Conservation (phyloP, 2,329 filamentous ascomycete species). For the Malbranchea cinnamomea region DNA sequence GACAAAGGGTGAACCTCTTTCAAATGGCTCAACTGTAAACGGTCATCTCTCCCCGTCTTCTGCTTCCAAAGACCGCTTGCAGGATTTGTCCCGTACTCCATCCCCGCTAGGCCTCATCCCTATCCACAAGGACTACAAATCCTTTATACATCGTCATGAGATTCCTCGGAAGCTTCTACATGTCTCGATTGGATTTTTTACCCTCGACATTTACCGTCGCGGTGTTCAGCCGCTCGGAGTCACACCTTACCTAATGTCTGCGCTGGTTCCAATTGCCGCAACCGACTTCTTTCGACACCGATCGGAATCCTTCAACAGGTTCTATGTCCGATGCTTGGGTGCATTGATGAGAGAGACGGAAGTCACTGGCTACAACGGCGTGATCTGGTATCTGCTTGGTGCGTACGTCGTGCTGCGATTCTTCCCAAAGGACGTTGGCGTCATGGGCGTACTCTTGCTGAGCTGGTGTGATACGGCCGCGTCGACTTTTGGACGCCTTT, state of each 20-base stretch:
- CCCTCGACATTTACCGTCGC: constrained; percentile 67
- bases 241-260: constrained; percentile 67
- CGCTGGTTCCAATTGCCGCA: constrained; percentile 68
- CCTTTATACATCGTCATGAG: constrained; percentile 90
- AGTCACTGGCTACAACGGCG: constrained; percentile 85
- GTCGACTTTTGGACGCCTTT: constrained; percentile 81
- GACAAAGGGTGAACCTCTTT: constrained; percentile 22
- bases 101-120: constrained; percentile 89
- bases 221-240: constrained; percentile 66
- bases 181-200: constrained; percentile 91
- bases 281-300: constrained; percentile 73
- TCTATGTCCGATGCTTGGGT: constrained; percentile 74
- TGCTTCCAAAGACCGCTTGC: constrained; percentile 55
- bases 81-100: constrained; percentile 78
- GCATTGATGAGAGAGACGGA: constrained; percentile 96
- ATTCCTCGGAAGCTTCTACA: constrained; percentile 87
- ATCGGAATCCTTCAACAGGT: constrained; percentile 63
- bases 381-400: constrained; percentile 90
- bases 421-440: constrained; percentile 84
- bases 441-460: constrained; percentile 76
- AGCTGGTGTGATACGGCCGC: constrained; percentile 98
- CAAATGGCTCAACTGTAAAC: constrained; percentile 35
- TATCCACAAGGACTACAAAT: constrained; percentile 82
- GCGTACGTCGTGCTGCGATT: constrained; percentile 73
- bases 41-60: constrained; percentile 53